phyloP scores from a whole-genome alignment of 345 rosid species.

The Hypericum perforatum region DNA sequence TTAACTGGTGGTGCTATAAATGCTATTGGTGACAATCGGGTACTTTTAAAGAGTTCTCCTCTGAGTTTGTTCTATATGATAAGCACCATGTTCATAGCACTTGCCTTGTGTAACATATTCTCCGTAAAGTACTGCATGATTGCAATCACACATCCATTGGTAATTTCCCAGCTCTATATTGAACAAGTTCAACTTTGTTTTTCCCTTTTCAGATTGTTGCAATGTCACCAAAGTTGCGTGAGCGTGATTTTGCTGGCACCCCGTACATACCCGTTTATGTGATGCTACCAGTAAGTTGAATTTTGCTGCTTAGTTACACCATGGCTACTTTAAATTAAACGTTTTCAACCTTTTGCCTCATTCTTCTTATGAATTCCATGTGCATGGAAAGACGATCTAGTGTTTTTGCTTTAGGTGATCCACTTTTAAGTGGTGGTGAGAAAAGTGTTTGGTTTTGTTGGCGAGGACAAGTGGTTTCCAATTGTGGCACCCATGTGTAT shows the following conservation, averaged over 20 bases:
- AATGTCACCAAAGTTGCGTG: slow-evolving; percentile 45
- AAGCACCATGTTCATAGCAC: background rate
- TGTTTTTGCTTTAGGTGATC: background rate
- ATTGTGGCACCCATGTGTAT: slow-evolving; percentile 7
- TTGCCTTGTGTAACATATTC: background rate
- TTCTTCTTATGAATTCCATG: too few relatives aligned
- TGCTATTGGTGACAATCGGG: slow-evolving; percentile 62
- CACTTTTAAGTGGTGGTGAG: slow-evolving; percentile 1
- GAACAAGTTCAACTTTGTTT: background rate
- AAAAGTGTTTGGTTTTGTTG: slow-evolving; percentile 6
- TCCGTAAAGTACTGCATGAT: too few relatives aligned
- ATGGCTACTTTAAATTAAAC: too few relatives aligned
- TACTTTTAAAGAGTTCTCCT: slow-evolving; percentile 13
- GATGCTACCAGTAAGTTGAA: slow-evolving; percentile 80
- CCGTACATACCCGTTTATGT: slow-evolving; percentile 82
- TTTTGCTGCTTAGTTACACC: background rate
- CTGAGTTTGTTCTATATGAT: too few relatives aligned
- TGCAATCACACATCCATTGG: background rate
- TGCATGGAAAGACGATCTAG: too few relatives aligned
- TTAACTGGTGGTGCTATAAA: slow-evolving; percentile 40
- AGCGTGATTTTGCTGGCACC: slow-evolving; percentile 78
- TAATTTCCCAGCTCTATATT: background rate
- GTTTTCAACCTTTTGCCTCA: too few relatives aligned
- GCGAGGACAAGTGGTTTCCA: background rate
- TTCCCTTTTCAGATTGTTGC: slow-evolving; percentile 37